A percentile compares a stretch with the other conserved stretches of the same genome.
Evolutionary conservation across 106 monocot species (phyloP).

Genomic region (Ottelia alismoides): DNA sequence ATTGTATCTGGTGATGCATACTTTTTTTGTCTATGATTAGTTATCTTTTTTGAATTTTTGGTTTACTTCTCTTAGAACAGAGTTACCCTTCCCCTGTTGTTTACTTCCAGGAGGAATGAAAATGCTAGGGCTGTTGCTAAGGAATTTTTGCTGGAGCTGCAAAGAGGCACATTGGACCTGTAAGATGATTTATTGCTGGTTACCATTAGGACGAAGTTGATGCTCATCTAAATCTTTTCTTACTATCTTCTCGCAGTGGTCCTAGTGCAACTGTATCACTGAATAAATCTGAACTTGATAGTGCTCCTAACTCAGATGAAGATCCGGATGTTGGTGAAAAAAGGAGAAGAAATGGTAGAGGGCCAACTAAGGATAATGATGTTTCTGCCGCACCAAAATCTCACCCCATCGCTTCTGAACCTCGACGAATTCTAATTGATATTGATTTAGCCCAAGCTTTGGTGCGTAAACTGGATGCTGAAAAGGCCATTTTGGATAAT

Average conservation of each 20-base stretch:
- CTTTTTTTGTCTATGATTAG: too few species aligned
- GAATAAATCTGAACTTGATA: constrained; percentile 45
- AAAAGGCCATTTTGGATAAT: constrained; percentile 88
- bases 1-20: too few species aligned
- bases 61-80: too few species aligned
- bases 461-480: constrained; percentile 64
- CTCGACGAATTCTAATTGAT: constrained; percentile 66
- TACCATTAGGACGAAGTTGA: neutral
- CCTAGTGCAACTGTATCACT: constrained; percentile 40
- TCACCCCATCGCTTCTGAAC: constrained; percentile 47
- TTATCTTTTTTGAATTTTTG: too few species aligned
- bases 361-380: constrained; percentile 51
- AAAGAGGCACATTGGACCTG: constrained; percentile 79
- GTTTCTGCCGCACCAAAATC: constrained; percentile 55
- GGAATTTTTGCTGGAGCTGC: constrained; percentile 83
- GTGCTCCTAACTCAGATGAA: constrained; percentile 83
- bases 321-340: constrained; percentile 48
- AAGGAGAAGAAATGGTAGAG: constrained; percentile 72
- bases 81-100: too few species aligned
- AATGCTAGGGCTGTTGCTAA: constrained; percentile 53
- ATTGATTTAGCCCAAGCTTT: constrained; percentile 60
- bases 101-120: constrained; percentile 56
- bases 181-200: constrained; percentile 19
- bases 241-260: too few species aligned
- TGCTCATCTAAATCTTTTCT: too few species aligned